Conservation (phyloP, 495 filamentous ascomycete species). For the Pyronema omphalodes region DNA sequence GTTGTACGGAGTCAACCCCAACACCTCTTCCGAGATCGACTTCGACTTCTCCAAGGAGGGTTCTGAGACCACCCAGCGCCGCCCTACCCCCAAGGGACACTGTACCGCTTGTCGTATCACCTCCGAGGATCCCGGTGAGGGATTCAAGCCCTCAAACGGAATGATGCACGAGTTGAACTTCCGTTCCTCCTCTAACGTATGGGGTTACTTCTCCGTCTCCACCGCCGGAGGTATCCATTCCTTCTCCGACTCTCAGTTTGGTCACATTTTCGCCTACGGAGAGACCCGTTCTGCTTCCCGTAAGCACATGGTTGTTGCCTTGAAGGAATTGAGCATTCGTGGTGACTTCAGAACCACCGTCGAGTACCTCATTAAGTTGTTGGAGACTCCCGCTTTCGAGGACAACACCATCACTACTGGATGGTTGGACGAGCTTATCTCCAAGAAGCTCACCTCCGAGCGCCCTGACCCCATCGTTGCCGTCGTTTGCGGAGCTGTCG, state of each 20-base stretch:
- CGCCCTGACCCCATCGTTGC: slow-evolving; percentile 81
- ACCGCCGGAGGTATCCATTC: slow-evolving; percentile 93
- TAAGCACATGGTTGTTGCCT: slow-evolving; percentile 97
- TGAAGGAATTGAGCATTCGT: slow-evolving; percentile 98
- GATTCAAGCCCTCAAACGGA: slow-evolving; percentile 98
- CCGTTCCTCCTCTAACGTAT: slow-evolving; percentile 93
- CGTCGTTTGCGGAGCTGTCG: slow-evolving; percentile 83
- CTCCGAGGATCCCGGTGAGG: slow-evolving; percentile 95
- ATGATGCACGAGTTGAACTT: slow-evolving; percentile 99
- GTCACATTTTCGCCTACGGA: slow-evolving; percentile 97
- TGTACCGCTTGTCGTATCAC: slow-evolving; percentile 98
- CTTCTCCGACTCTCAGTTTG: slow-evolving; percentile 97
- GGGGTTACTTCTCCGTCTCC: slow-evolving; percentile 99
- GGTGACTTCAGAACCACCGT: slow-evolving; percentile 98
- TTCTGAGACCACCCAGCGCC: slow-evolving; percentile 66
- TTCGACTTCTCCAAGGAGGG: slow-evolving; percentile 85
- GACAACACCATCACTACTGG: slow-evolving; percentile 98
- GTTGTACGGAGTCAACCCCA: slow-evolving; percentile 88
- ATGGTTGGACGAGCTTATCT: slow-evolving; percentile 96
- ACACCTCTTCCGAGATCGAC: slow-evolving; percentile 71
- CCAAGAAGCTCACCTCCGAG: slow-evolving; percentile 93
- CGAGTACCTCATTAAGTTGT: slow-evolving; percentile 95
- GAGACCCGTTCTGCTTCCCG: slow-evolving; percentile 88
- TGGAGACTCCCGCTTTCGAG: slow-evolving; percentile 96
- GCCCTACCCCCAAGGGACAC: slow-evolving; percentile 86